Evolutionary conservation across 2,329 filamentous ascomycete genomes (phyloP).

Genomic region (Laburnicola sp.): DNA sequence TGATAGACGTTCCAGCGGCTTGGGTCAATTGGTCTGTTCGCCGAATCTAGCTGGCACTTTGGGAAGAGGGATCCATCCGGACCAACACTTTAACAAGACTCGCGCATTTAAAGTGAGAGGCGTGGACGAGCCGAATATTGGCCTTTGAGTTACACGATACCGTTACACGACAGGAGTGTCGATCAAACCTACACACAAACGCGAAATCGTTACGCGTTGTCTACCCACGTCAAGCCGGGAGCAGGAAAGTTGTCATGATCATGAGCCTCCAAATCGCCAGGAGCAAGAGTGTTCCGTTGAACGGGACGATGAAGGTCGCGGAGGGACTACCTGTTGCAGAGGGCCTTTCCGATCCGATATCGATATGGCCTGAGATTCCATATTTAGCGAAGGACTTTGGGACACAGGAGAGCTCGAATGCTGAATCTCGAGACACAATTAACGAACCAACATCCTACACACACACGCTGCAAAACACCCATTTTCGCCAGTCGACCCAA

Average conservation of each 20-base stretch:
- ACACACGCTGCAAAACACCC: not conserved
- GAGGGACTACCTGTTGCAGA: not conserved
- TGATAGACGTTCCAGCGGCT: conserved; percentile 1
- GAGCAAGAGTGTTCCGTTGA: not conserved
- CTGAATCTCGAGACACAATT: conserved; percentile 2
- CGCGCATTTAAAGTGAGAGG: not conserved
- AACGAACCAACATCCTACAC: not conserved
- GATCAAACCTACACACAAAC: not conserved
- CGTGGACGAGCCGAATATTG: not conserved
- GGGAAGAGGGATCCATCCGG: not conserved
- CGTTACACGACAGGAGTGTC: conserved; percentile 3
- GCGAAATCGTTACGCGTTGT: not conserved
- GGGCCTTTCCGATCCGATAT: conserved; percentile 2
- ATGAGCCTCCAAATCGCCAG: not conserved
- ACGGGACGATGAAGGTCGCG: not conserved
- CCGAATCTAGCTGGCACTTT: not conserved
- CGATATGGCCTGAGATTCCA: not conserved
- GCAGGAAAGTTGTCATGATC: not conserved
- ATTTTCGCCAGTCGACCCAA: not conserved
- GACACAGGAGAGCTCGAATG: not conserved
- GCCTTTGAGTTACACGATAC: not conserved
- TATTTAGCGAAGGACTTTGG: not conserved
- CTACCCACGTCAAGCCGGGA: not conserved
- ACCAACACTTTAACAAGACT: not conserved
- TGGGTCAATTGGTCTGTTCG: not conserved